Evolutionary conservation across 306 rosid species (phyloP).

Genomic region (Trifolium repens): DNA sequence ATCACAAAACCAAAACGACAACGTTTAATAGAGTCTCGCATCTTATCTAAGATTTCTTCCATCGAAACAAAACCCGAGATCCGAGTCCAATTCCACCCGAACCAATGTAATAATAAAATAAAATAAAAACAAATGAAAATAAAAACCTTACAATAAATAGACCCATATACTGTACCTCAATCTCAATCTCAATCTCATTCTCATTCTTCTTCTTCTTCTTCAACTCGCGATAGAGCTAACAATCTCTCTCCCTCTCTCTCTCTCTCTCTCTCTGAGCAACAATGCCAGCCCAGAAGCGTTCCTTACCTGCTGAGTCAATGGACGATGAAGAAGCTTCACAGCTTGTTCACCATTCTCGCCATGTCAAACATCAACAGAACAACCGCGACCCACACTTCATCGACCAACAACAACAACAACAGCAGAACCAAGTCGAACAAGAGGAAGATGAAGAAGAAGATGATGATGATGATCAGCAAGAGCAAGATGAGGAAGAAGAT

Average conservation of each 20-base stretch:
- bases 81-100: background rate
- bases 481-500: slow-evolving; percentile 16
- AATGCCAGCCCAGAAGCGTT: slow-evolving; percentile 98
- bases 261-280: slow-evolving; percentile 38
- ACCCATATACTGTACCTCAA: slow-evolving; percentile 8
- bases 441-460: slow-evolving; percentile 1
- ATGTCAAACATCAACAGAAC: slow-evolving; percentile 66
- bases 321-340: slow-evolving; percentile 56
- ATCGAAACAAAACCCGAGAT: background rate
- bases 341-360: slow-evolving; percentile 47
- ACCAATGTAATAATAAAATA: background rate
- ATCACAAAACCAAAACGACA: background rate
- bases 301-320: slow-evolving; percentile 47
- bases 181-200: slow-evolving; percentile 36
- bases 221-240: slow-evolving; percentile 28
- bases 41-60: background rate
- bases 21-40: background rate
- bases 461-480: slow-evolving; percentile 15
- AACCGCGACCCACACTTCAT: slow-evolving; percentile 35
- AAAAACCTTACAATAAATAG: background rate
- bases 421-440: background rate
- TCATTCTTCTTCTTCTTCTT: background rate
- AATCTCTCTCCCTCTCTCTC: slow-evolving; percentile 14
- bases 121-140: too few species aligned
- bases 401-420: slow-evolving; percentile 26